A percentile compares a stretch with the other conserved stretches of the same genome.
Evolutionary conservation across 2,329 filamentous ascomycete genomes (phyloP).

Genomic region (Pyrenochaeta sp.): DNA sequence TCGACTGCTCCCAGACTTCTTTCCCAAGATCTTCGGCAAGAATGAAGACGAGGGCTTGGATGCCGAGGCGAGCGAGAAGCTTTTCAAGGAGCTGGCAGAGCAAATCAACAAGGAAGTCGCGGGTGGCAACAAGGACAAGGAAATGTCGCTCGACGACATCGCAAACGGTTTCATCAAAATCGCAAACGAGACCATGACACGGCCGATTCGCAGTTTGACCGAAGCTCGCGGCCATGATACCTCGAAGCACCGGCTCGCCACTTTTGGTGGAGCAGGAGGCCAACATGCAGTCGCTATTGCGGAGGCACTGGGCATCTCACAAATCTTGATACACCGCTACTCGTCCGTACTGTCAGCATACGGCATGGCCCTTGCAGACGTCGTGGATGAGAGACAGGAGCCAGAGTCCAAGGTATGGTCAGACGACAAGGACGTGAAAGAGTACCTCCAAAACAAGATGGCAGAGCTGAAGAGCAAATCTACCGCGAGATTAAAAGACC

Average conservation of each 20-base stretch:
- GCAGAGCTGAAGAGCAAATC: constrained; percentile 81
- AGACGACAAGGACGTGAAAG: constrained; percentile 64
- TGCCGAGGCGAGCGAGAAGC: constrained; percentile 74
- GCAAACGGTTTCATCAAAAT: constrained; percentile 90
- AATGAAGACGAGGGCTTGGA: constrained; percentile 86
- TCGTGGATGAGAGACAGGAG: constrained; percentile 90
- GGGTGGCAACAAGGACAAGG: constrained; percentile 63
- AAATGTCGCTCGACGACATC: constrained; percentile 82
- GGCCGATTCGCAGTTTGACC: constrained; percentile 88
- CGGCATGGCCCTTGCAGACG: constrained; percentile 91
- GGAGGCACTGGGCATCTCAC: constrained; percentile 80
- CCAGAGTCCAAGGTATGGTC: constrained; percentile 71
- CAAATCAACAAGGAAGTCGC: constrained; percentile 80
- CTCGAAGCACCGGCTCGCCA: constrained; percentile 86
- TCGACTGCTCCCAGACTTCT: constrained; percentile 86
- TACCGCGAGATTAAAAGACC: constrained; percentile 70
- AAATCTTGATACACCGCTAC: constrained; percentile 86
- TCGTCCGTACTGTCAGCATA: constrained; percentile 91
- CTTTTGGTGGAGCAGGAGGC: constrained; percentile 90
- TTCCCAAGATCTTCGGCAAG: constrained; percentile 93
- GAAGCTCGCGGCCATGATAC: constrained; percentile 94
- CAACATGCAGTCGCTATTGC: constrained; percentile 94
- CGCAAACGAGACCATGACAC: constrained; percentile 89
- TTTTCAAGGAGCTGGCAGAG: constrained; percentile 78
- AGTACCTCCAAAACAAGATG: constrained; percentile 77